Evolutionary conservation across 306 rosid species (phyloP).

Genomic region (Lagenaria siceraria): DNA sequence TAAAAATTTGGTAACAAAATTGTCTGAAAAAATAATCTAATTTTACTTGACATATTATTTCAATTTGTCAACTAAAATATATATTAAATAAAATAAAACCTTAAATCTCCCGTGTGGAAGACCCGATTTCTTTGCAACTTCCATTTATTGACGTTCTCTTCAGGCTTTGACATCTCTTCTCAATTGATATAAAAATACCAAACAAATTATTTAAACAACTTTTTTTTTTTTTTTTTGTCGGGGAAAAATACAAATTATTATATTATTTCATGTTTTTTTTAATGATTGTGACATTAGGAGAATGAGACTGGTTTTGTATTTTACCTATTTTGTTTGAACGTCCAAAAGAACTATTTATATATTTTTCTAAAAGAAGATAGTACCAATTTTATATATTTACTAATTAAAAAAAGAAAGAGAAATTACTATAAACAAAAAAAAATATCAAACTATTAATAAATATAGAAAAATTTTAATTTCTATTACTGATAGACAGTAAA

Average conservation of each 20-base stretch:
- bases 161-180: not conserved
- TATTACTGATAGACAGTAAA: no score
- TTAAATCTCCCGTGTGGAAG: not conserved
- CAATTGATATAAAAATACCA: not conserved
- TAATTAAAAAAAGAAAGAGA: no score
- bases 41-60: not conserved
- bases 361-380: no score
- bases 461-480: no score
- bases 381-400: no score
- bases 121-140: not conserved
- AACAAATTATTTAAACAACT: not conserved
- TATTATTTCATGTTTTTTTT: not conserved
- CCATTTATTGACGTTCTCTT: not conserved
- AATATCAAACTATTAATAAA: no score
- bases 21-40: not conserved
- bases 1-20: not conserved
- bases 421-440: no score
- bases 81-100: not conserved
- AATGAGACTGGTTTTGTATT: not conserved
- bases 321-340: not conserved
- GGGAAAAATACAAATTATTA: not conserved
- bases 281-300: not conserved
- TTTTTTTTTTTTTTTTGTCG: not conserved
- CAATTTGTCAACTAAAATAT: not conserved
- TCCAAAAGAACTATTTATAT: not conserved